phyloP scores from a whole-genome alignment of 768 basidiomycete species.

The Xerocomus spinulosus region DNA sequence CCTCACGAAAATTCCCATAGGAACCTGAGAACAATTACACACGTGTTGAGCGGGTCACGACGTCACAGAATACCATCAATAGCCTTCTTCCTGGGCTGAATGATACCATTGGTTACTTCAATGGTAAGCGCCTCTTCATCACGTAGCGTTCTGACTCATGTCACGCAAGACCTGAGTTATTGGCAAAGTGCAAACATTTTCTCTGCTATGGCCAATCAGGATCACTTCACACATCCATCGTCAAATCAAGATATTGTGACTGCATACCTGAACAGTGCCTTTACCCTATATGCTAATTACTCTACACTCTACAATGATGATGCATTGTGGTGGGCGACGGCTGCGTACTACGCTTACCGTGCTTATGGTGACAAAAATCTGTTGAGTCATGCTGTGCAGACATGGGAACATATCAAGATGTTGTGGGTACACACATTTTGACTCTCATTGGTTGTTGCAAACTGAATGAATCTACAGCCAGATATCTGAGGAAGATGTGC shows the following conservation, averaged over 20 bases:
- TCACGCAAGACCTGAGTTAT: slow-evolving; percentile 40
- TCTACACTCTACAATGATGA: slow-evolving; percentile 13
- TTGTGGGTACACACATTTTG: slow-evolving; percentile 34
- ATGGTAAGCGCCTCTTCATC: slow-evolving; percentile 31
- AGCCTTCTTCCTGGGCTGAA: slow-evolving; percentile 37
- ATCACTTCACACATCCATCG: not conserved
- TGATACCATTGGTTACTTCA: slow-evolving; percentile 38
- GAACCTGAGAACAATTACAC: slow-evolving; percentile 39
- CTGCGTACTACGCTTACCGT: slow-evolving; percentile 46
- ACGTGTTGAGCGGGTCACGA: slow-evolving; percentile 36
- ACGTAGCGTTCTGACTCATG: too few species aligned
- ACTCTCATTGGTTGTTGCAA: not conserved
- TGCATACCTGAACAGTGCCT: slow-evolving; percentile 6
- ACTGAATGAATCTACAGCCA: slow-evolving; percentile 4
- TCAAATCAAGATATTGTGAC: slow-evolving; percentile 5
- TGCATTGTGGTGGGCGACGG: slow-evolving; percentile 49
- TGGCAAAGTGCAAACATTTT: slow-evolving; percentile 53
- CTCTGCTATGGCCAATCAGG: slow-evolving; percentile 43
- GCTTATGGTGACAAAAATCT: slow-evolving; percentile 43
- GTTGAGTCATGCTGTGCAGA: slow-evolving; percentile 40
- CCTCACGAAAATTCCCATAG: slow-evolving; percentile 20
- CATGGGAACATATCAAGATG: slow-evolving; percentile 45
- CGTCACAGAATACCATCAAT: slow-evolving; percentile 41
- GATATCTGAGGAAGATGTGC: slow-evolving; percentile 35
- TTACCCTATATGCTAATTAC: slow-evolving; percentile 5